Evolutionary conservation across 305 asterid species (phyloP), one percentile per base, ranked within the genome.

Genomic region (Rubia peregrina): DNA sequence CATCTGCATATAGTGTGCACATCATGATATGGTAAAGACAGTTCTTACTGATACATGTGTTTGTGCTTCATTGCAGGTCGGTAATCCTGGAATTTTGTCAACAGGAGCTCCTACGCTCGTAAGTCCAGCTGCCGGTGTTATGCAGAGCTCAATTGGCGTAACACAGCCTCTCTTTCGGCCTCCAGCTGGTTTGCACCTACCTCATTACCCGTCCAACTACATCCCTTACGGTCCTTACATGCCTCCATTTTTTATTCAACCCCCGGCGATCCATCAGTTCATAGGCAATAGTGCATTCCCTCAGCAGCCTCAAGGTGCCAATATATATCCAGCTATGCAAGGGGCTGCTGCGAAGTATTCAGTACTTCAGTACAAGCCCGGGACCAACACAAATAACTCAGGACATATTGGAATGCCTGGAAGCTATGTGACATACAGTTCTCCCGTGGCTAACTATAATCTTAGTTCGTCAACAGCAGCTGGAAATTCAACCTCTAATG

Each of bases 161-260:
- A 78, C 85, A 21, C 97, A 85, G 71, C 92, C 95, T 70, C 83
- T 87, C 71, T 92, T 86, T 79, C 86, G 96, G 75, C 96, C 90
- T 65, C 95, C 98, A 65, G 62, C 93, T 55, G 97, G 96, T 71
- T 75, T 93, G 78, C 98, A 88, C 76, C 82, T 89, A 33, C 86
- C 97, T 63, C 97, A 89, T 81, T 93, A 87, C 71, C 96, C 93
- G 69, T 85, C 93, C 30, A 93, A 82, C 77, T 93, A 83, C 83
- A 71, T 87, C 30, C 96, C 96, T 55, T 91, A 93, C 26, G 26
- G 26, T 60, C 98, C 82, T 74, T 91, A 91, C 81, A 84, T 89
- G 75, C 79, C 95, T 65, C 97, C 97, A 48, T 80, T 79, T 80
- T 89, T 84, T 72, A 83, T 87, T 77, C 95, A 90, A 30, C 96